A percentile compares a stretch with the other conserved stretches of the same genome.
Conservation (phyloP, 1,284 basidiomycete species). For the Fomitiporia mediterranea region DNA sequence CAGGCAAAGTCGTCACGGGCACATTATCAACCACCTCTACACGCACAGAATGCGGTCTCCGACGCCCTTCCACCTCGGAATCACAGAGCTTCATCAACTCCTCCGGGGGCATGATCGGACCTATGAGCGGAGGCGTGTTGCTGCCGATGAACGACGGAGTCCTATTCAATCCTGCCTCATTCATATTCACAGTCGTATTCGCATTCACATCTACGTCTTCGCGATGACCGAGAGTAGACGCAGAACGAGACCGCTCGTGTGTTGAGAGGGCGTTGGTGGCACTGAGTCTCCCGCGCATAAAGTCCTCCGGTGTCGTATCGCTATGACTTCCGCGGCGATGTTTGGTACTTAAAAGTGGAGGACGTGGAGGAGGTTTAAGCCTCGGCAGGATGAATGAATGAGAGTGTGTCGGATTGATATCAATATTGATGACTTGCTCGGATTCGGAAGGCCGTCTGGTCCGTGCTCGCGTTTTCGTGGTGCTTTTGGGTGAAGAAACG, state of each 20-base stretch:
- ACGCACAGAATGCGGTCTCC: conserved; percentile 3
- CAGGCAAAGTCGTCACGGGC: conserved; percentile 6
- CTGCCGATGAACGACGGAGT: too few relatives aligned
- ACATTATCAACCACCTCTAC: conserved; percentile 6
- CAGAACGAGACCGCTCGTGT: conserved; percentile 10
- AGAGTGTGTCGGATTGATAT: not conserved
- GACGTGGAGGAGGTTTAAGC: not conserved
- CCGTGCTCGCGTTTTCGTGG: not conserved
- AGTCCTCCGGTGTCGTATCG: conserved; percentile 10
- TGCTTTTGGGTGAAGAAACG: not conserved
- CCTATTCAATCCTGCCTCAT: too few relatives aligned
- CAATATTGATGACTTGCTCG: not conserved
- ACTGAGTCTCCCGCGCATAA: not conserved
- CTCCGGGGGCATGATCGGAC: conserved; percentile 14
- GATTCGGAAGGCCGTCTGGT: not conserved
- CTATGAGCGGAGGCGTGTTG: not conserved
- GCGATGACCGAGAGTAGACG: not conserved
- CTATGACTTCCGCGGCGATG: conserved; percentile 16
- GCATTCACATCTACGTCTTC: too few relatives aligned
- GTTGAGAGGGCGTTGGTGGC: not conserved
- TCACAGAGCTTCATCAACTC: conserved; percentile 13
- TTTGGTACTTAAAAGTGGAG: not conserved
- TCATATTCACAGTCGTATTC: too few relatives aligned
- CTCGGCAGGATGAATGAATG: not conserved
- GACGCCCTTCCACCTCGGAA: not conserved